phyloP scores from a whole-genome alignment of 2,329 filamentous ascomycete genomes.

The Ophiostoma pallidulum region DNA sequence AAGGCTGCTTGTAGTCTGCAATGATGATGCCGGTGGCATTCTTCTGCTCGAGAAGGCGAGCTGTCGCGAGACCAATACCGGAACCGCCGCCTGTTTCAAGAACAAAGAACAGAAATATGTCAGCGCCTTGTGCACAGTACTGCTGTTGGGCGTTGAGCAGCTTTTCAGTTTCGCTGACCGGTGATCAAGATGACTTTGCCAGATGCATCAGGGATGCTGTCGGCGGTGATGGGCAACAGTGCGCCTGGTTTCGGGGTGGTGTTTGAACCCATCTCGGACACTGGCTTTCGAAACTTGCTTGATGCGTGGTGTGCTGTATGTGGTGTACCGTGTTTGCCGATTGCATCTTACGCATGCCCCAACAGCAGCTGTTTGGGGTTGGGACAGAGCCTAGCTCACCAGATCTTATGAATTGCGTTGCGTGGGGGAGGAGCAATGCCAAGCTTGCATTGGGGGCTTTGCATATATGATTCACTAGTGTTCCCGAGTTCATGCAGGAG shows the following conservation, averaged over 20 bases:
- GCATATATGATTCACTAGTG: not conserved
- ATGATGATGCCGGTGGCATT: not conserved
- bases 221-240: not conserved
- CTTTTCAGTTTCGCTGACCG: no score
- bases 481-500: not conserved
- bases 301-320: not conserved
- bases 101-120: no score
- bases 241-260: not conserved
- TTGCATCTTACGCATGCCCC: no score
- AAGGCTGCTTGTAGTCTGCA: not conserved
- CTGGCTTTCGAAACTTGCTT: no score
- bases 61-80: not conserved
- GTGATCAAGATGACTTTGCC: not conserved
- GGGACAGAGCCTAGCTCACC: not conserved
- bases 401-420: conserved; percentile 3
- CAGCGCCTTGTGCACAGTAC: no score
- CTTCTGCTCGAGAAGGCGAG: not conserved
- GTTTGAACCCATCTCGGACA: not conserved
- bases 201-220: not conserved
- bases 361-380: no score
- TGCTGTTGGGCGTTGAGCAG: no score
- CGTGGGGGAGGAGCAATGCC: no score
- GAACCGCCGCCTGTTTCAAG: no score
- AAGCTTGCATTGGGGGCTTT: not conserved
- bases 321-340: no score